Evolutionary conservation across 495 filamentous ascomycete species (phyloP).

Genomic region (Diplogelasinospora grovesii): DNA sequence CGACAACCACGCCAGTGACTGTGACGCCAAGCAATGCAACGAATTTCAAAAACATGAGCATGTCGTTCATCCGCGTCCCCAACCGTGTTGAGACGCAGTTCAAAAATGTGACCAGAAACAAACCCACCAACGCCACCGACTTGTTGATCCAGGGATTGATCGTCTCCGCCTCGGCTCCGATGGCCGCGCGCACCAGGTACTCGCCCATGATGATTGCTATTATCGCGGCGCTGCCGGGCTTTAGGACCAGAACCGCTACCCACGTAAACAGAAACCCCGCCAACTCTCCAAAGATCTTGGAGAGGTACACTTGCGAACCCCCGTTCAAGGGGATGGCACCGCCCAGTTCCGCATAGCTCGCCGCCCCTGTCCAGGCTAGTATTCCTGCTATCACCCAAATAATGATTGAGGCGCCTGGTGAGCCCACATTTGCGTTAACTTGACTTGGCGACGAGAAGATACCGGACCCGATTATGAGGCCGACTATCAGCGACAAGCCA

Average conservation of each 20-base stretch:
- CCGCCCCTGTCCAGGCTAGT: constrained; percentile 92
- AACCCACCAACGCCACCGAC: constrained; percentile 69
- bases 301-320: constrained; percentile 84
- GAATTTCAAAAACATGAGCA: constrained; percentile 97
- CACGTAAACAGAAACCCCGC: constrained; percentile 91
- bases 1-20: constrained; percentile 82
- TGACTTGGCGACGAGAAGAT: constrained; percentile 95
- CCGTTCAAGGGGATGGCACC: constrained; percentile 95
- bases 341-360: constrained; percentile 92
- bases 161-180: constrained; percentile 71
- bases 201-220: constrained; percentile 97
- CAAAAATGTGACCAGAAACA: constrained; percentile 69
- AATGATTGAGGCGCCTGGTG: constrained; percentile 81
- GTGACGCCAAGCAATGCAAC: constrained; percentile 82
- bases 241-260: constrained; percentile 89
- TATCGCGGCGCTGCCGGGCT: constrained; percentile 89
- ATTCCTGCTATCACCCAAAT: constrained; percentile 87
- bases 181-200: constrained; percentile 79
- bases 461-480: constrained; percentile 92
- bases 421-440: constrained; percentile 88
- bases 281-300: constrained; percentile 93
- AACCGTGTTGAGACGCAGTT: constrained; percentile 89
- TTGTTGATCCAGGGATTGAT: constrained; percentile 87
- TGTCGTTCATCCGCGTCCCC: constrained; percentile 75
- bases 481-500: constrained; percentile 82